phyloP scores from a whole-genome alignment of 1,139 yeast species.

The Spathaspora jeffriesii region DNA sequence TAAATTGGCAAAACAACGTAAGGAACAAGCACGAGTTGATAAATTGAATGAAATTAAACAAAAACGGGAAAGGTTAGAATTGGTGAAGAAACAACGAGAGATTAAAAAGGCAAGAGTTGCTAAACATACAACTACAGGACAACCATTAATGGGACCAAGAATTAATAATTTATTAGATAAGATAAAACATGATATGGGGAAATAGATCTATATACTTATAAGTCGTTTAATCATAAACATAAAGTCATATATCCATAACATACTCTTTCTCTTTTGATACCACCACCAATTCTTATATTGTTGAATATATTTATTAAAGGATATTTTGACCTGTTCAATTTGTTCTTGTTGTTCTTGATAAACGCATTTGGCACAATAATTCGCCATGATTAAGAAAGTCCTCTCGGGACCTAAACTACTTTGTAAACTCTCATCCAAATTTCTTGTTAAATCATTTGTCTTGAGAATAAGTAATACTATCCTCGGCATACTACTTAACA shows the following conservation, averaged over 20 bases:
- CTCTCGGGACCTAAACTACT: constrained; percentile 88
- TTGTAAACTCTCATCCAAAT: constrained; percentile 78
- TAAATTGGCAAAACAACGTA: constrained; percentile 43
- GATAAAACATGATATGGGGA: constrained; percentile 51
- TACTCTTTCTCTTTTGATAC: constrained; percentile 53
- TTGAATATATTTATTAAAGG: constrained; percentile 33
- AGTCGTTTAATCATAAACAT: constrained; percentile 26
- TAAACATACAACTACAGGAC: constrained; percentile 73
- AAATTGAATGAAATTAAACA: constrained; percentile 15
- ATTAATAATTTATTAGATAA: constrained; percentile 78
- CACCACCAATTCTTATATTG: constrained; percentile 45
- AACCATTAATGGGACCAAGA: constrained; percentile 90
- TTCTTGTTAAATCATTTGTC: constrained; percentile 91
- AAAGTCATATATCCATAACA: constrained; percentile 58
- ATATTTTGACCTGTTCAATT: constrained; percentile 35
- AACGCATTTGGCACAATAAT: constrained; percentile 82
- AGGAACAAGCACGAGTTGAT: constrained; percentile 35
- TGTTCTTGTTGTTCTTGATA: constrained; percentile 61
- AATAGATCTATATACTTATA: not conserved
- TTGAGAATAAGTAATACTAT: constrained; percentile 84
- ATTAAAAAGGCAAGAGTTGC: constrained; percentile 51
- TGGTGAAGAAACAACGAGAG: constrained; percentile 30
- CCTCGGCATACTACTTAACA: constrained; percentile 80
- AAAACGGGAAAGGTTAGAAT: constrained; percentile 17
- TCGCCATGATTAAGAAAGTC: constrained; percentile 86